Conservation (phyloP, 441 rosid genomes). For the Viola pubescens region DNA sequence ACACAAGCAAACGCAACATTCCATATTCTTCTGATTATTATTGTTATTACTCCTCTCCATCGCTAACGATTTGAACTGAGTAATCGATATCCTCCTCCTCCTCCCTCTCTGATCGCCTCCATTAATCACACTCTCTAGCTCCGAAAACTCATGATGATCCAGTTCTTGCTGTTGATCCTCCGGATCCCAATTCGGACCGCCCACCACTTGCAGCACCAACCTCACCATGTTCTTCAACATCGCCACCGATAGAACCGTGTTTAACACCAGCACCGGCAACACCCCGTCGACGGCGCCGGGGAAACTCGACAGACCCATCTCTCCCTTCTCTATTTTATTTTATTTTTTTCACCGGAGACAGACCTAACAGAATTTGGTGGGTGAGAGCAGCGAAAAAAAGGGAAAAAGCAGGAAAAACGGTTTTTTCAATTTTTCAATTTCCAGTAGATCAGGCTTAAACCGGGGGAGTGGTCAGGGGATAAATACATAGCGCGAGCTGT, state of each 20-base stretch:
- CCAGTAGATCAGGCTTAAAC: no score
- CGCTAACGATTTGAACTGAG: conserved; percentile 38
- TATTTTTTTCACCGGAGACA: no score
- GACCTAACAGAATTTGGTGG: not conserved
- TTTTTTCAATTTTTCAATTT: no score
- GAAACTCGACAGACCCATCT: conserved; percentile 72
- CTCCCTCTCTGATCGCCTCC: conserved; percentile 1
- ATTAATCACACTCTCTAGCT: conserved; percentile 6
- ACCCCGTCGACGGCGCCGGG: conserved; percentile 58
- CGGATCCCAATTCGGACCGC: conserved; percentile 17
- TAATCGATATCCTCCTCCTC: conserved; percentile 47
- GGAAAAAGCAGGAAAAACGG: no score
- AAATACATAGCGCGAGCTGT: not conserved
- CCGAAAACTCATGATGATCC: conserved; percentile 11
- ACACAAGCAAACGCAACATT: conserved; percentile 77
- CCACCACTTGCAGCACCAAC: conserved; percentile 42
- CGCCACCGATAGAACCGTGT: conserved; percentile 58
- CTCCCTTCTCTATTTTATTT: no score
- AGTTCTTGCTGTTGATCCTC: conserved; percentile 26
- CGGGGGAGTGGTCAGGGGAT: not conserved
- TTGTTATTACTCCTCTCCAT: not conserved
- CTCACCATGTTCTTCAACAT: conserved; percentile 50
- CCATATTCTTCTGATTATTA: conserved; percentile 11
- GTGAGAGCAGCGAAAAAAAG: not conserved
- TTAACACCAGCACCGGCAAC: conserved; percentile 58